A percentile compares a stretch with the other conserved stretches of the same genome.
These are phyloP conservation scores for Leucosporidium yakuticum DNA, from an alignment of 768 basidiomycete species.

Conservation along the genomic window DNA sequence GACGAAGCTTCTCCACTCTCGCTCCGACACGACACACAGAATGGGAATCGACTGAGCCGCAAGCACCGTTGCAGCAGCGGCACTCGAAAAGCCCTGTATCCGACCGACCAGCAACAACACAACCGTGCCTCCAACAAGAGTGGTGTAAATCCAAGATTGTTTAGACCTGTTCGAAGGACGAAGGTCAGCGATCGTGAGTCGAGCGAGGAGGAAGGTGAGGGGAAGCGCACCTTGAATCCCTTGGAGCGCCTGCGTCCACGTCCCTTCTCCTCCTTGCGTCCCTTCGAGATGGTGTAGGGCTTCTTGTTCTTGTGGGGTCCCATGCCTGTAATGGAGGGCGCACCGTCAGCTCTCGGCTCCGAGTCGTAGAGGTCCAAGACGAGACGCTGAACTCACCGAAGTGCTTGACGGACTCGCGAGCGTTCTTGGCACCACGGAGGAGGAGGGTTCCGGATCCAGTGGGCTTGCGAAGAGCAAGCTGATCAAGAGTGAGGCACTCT, in stretches of 20 bases:
- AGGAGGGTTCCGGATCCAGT: constrained; percentile 92
- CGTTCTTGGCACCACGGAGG: constrained; percentile 83
- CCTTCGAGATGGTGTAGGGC: constrained; percentile 90
- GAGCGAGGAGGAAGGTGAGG: too few relatives aligned
- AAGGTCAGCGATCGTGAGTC: too few relatives aligned
- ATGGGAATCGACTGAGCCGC: too few relatives aligned
- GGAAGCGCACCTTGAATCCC: constrained; percentile 64
- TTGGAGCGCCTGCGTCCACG: constrained; percentile 98
- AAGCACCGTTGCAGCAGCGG: too few relatives aligned
- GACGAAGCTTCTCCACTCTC: too few relatives aligned
- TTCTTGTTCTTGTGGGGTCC: constrained; percentile 98
- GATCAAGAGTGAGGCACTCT: constrained; percentile 89
- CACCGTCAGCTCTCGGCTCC: background rate
- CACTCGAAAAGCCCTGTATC: too few relatives aligned
- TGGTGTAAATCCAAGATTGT: too few relatives aligned
- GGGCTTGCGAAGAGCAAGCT: constrained; percentile 88
- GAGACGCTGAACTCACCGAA: constrained; percentile 64
- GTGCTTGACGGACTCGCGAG: constrained; percentile 93
- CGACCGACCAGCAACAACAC: too few relatives aligned
- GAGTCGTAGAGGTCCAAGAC: background rate
- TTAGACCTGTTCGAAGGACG: too few relatives aligned
- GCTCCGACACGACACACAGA: too few relatives aligned
- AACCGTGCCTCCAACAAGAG: too few relatives aligned
- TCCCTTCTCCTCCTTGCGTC: constrained; percentile 89
- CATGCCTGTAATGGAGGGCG: constrained; percentile 23